Evolutionary conservation across 164 flowering plant genomes (phyloP).

Genomic region (Vitis vinifera): DNA sequence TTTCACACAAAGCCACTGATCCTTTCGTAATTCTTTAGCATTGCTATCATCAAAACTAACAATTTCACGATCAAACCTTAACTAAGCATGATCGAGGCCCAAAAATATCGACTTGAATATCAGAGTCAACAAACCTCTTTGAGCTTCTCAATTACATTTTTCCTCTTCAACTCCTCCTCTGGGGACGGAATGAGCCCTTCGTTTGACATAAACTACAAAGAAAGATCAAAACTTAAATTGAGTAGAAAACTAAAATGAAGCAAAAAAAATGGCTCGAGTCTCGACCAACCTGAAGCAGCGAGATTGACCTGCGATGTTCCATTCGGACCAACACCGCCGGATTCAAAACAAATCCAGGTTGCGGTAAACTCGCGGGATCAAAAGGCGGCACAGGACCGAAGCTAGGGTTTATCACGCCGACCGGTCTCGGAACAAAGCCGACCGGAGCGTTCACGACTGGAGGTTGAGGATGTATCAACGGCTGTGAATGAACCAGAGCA

Average conservation of each 20-base stretch:
- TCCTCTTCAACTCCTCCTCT: slow-evolving; percentile 53
- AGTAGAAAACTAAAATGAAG: neutral
- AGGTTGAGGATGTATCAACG: neutral
- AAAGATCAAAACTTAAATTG: neutral
- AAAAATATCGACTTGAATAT: no score
- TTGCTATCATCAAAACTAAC: no score
- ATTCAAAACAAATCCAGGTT: neutral
- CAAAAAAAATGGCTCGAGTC: no score
- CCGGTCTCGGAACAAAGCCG: neutral
- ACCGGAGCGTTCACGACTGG: neutral
- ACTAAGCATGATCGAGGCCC: no score
- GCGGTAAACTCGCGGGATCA: neutral
- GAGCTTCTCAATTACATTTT: slow-evolving; percentile 39
- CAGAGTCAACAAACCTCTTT: slow-evolving; percentile 35
- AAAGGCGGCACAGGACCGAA: neutral
- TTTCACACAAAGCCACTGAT: no score
- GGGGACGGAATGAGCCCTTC: slow-evolving; percentile 48
- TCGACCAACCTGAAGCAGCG: slow-evolving; percentile 20
- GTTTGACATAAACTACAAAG: slow-evolving; percentile 39
- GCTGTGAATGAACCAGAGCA: neutral
- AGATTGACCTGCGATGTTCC: slow-evolving; percentile 21
- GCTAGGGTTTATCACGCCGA: slow-evolving; percentile 5
- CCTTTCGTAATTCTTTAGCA: no score
- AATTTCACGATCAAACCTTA: no score
- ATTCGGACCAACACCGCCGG: slow-evolving; percentile 1